These are phyloP conservation scores for Rhypophila decipiens DNA, from an alignment of 495 filamentous ascomycete genomes.

Conservation along the genomic window DNA sequence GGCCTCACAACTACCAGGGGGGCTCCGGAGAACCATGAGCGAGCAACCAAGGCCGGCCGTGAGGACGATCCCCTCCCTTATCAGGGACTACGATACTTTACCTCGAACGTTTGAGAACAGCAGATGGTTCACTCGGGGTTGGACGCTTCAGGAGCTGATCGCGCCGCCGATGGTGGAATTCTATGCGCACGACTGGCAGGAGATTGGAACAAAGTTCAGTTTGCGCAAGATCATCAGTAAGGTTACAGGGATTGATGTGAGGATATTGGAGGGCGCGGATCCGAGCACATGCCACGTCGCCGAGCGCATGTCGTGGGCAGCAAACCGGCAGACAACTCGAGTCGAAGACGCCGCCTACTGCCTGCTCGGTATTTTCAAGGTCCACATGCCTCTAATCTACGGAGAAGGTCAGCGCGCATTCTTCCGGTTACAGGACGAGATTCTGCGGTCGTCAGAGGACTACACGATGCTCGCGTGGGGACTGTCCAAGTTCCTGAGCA, in stretches of 20 bases:
- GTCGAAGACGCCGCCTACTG: conserved; percentile 12
- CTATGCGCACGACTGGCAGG: conserved; percentile 14
- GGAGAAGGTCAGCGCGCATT: conserved; percentile 13
- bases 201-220: conserved; percentile 20
- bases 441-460: conserved; percentile 24
- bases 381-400: conserved; percentile 15
- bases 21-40: not conserved
- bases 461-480: conserved; percentile 27
- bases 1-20: not conserved
- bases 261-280: conserved; percentile 17
- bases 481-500: conserved; percentile 3
- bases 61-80: conserved; percentile 10
- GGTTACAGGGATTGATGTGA: conserved; percentile 15
- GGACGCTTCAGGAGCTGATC: conserved; percentile 2
- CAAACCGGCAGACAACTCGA: conserved; percentile 7
- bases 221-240: conserved; percentile 10
- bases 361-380: conserved; percentile 12
- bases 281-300: conserved; percentile 15
- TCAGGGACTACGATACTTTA: conserved; percentile 18
- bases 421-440: conserved; percentile 18
- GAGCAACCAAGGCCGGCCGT: not conserved
- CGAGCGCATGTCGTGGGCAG: conserved; percentile 14
- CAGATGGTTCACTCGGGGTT: not conserved
- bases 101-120: conserved; percentile 16
- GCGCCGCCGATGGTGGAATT: conserved; percentile 12